Conservation (phyloP, 2,329 filamentous ascomycete species). For the Phyllosticta paracitricarpa region DNA sequence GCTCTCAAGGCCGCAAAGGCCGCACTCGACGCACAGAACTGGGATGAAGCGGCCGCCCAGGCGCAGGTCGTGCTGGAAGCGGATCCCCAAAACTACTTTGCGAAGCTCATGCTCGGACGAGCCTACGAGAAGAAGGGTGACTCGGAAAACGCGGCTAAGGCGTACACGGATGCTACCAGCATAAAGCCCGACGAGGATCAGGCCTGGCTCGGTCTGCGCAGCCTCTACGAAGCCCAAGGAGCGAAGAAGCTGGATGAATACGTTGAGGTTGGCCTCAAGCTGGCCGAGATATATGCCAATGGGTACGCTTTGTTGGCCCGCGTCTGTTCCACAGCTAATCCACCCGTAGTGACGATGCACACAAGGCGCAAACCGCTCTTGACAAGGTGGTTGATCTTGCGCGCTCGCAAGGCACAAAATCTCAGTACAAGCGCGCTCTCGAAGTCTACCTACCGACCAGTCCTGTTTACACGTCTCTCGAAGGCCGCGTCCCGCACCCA, state of each 20-base stretch:
- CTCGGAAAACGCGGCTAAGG: conserved; percentile 61
- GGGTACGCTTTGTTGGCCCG: conserved; percentile 33
- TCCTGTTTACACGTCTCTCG: conserved; percentile 69
- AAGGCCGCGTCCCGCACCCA: conserved; percentile 74
- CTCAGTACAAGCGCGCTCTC: conserved; percentile 68
- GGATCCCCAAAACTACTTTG: conserved; percentile 75
- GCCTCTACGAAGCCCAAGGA: conserved; percentile 72
- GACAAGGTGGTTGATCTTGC: conserved; percentile 72
- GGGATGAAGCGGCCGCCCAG: conserved; percentile 61
- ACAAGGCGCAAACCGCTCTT: conserved; percentile 53
- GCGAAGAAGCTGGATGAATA: conserved; percentile 62
- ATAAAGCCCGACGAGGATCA: conserved; percentile 68
- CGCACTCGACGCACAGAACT: conserved; percentile 68
- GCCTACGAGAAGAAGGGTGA: conserved; percentile 68
- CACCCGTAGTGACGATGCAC: conserved; percentile 42
- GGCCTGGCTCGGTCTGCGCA: conserved; percentile 83
- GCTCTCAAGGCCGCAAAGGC: conserved; percentile 73
- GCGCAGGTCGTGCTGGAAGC: conserved; percentile 58
- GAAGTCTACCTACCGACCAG: conserved; percentile 63
- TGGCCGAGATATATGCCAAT: conserved; percentile 65
- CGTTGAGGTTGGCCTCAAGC: conserved; percentile 57
- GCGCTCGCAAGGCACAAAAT: conserved; percentile 58
- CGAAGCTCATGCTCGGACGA: conserved; percentile 82
- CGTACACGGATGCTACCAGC: conserved; percentile 62
- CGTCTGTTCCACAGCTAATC: background rate